Evolutionary conservation across 129 eudicot species (phyloP).

Genomic region (Gnaphalium uliginosum): DNA sequence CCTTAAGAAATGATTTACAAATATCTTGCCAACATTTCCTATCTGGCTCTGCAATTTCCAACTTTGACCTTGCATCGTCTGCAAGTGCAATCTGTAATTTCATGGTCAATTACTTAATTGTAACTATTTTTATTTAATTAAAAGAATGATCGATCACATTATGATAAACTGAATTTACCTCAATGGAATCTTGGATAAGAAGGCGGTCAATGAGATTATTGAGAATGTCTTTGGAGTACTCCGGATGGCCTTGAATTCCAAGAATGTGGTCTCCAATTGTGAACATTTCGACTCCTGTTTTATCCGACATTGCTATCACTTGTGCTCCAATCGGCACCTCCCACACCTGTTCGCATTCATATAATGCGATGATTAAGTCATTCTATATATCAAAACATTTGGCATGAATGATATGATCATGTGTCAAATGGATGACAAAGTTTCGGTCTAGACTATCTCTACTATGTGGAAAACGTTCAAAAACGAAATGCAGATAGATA

Average conservation of each 20-base stretch:
- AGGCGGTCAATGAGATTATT: slow-evolving; percentile 67
- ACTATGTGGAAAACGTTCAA: neutral
- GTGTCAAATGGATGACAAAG: neutral
- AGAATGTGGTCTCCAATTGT: slow-evolving; percentile 52
- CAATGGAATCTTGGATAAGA: slow-evolving; percentile 40
- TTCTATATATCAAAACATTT: neutral
- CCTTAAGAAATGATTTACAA: slow-evolving; percentile 66
- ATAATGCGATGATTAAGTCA: neutral
- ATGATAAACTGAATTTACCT: slow-evolving; percentile 31
- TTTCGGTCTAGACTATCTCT: neutral
- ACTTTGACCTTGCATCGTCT: slow-evolving; percentile 45
- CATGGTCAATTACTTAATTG: neutral
- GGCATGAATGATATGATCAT: neutral
- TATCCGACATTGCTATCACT: slow-evolving; percentile 65
- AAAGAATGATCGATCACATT: neutral
- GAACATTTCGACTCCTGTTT: slow-evolving; percentile 83
- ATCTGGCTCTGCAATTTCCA: slow-evolving; percentile 58
- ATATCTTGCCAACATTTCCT: slow-evolving; percentile 56
- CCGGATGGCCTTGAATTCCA: slow-evolving; percentile 91
- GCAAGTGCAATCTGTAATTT: slow-evolving; percentile 47
- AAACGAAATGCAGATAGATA: neutral
- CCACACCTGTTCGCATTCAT: slow-evolving; percentile 35
- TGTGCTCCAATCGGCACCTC: slow-evolving; percentile 65
- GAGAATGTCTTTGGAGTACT: slow-evolving; percentile 79
- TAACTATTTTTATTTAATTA: neutral